These are phyloP conservation scores for Nemania abortiva DNA, from an alignment of 2,329 filamentous ascomycete genomes.

Conservation along the genomic window DNA sequence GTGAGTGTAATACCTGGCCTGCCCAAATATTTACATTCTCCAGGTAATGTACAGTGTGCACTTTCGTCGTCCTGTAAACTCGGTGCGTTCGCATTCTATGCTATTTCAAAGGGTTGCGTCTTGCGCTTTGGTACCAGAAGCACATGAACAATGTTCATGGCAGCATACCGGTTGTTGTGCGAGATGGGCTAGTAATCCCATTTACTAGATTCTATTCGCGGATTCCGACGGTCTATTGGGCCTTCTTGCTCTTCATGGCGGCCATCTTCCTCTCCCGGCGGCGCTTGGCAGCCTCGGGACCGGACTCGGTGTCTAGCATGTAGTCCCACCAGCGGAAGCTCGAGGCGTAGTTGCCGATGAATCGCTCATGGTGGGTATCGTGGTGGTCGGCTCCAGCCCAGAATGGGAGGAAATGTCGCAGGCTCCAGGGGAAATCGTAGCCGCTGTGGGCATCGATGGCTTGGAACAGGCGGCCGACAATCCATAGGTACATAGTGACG, in stretches of 20 bases:
- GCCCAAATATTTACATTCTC: constrained; percentile 44
- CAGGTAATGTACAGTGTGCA: constrained; percentile 30
- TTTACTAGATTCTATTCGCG: not conserved
- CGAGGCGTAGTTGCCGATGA: constrained; percentile 97
- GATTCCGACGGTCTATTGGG: constrained; percentile 62
- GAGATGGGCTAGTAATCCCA: not conserved
- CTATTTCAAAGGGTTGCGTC: constrained; percentile 6
- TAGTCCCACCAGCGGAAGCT: constrained; percentile 99
- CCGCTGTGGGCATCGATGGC: constrained; percentile 97
- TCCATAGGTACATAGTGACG: constrained; percentile 98
- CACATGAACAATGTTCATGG: constrained; percentile 12
- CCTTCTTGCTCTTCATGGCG: constrained; percentile 75
- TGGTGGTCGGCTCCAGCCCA: constrained; percentile 98
- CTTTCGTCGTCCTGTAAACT: constrained; percentile 13
- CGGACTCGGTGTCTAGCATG: constrained; percentile 91
- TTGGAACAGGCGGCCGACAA: constrained; percentile 91
- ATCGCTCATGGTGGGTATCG: constrained; percentile 97
- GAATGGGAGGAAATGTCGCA: constrained; percentile 96
- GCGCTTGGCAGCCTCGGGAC: constrained; percentile 85
- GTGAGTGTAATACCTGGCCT: constrained; percentile 42
- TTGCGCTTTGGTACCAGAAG: constrained; percentile 18
- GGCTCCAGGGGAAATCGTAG: constrained; percentile 97
- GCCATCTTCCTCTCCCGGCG: constrained; percentile 82
- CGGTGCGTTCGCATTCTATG: not conserved
- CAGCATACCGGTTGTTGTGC: constrained; percentile 12